These are phyloP conservation scores for Syzygium aqueum DNA, from an alignment of 345 rosid genomes.

Conservation along the genomic window DNA sequence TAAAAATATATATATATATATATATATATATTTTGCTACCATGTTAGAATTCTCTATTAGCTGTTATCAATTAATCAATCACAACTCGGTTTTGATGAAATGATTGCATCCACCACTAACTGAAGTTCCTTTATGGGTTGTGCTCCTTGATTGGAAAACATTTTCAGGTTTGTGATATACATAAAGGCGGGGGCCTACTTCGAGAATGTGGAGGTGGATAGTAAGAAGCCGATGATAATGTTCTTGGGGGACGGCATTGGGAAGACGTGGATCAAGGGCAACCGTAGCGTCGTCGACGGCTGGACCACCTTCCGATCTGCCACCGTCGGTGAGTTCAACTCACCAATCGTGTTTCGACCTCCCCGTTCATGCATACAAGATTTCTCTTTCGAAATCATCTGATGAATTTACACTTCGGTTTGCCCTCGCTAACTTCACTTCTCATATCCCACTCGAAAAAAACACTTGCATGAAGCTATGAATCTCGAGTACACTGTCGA, in stretches of 20 bases:
- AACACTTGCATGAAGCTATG: not conserved
- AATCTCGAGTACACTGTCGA: not conserved
- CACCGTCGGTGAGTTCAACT: conserved; percentile 58
- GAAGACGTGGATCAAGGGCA: conserved; percentile 57
- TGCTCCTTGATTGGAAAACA: not conserved
- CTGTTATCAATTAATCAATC: not conserved
- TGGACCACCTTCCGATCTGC: conserved; percentile 84
- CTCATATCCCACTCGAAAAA: not conserved
- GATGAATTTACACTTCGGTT: not conserved
- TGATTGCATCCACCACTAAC: not conserved
- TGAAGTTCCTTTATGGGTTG: not conserved
- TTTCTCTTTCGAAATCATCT: not conserved
- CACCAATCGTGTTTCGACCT: not conserved
- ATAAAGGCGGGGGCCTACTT: conserved; percentile 64
- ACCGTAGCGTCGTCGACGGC: conserved; percentile 47
- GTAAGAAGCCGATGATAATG: conserved; percentile 48
- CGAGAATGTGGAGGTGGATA: conserved; percentile 69
- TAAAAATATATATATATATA: not conserved
- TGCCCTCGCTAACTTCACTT: not conserved
- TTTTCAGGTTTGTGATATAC: conserved; percentile 61
- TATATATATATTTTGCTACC: not conserved
- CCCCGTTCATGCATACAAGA: not conserved
- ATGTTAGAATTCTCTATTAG: not conserved
- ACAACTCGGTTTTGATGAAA: not conserved
- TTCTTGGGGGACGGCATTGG: conserved; percentile 86